phyloP scores from a whole-genome alignment of 2,329 filamentous ascomycete species.

The Trichoderma polysporum region DNA sequence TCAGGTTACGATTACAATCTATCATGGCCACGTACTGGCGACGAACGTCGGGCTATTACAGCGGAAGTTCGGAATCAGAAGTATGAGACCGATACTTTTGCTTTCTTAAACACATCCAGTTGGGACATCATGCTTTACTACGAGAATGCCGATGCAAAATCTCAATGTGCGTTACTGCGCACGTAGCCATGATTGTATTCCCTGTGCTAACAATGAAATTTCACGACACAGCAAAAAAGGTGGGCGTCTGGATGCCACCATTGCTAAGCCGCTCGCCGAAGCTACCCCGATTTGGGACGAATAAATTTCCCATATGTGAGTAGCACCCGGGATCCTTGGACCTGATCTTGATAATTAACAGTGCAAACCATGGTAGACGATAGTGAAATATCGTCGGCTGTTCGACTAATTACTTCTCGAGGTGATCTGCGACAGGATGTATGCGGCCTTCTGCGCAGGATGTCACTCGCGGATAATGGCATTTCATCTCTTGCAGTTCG shows the following conservation, averaged over 20 bases:
- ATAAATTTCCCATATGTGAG: constrained; percentile 2
- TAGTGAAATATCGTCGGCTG: constrained; percentile 7
- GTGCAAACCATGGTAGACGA: neutral
- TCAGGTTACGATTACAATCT: constrained; percentile 17
- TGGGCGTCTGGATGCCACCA: neutral
- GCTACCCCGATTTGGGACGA: constrained; percentile 9
- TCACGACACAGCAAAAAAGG: neutral
- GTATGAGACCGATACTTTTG: neutral
- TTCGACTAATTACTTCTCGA: constrained; percentile 18
- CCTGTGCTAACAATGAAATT: neutral
- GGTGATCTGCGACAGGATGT: constrained; percentile 18
- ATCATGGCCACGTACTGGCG: constrained; percentile 17
- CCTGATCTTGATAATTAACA: neutral
- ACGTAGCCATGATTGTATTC: neutral
- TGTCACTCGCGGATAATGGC: constrained; percentile 17
- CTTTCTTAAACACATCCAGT: constrained; percentile 6
- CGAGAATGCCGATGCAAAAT: neutral
- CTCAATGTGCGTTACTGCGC: neutral
- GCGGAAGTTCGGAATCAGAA: neutral
- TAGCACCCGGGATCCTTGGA: too few relatives aligned
- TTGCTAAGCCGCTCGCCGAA: neutral
- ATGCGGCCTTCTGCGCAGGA: constrained; percentile 11
- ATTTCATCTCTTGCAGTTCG: constrained; percentile 19
- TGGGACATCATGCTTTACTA: constrained; percentile 13
- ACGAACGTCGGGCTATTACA: constrained; percentile 4